phyloP scores from a whole-genome alignment of 768 basidiomycete genomes.

The Boletus rex-veris region DNA sequence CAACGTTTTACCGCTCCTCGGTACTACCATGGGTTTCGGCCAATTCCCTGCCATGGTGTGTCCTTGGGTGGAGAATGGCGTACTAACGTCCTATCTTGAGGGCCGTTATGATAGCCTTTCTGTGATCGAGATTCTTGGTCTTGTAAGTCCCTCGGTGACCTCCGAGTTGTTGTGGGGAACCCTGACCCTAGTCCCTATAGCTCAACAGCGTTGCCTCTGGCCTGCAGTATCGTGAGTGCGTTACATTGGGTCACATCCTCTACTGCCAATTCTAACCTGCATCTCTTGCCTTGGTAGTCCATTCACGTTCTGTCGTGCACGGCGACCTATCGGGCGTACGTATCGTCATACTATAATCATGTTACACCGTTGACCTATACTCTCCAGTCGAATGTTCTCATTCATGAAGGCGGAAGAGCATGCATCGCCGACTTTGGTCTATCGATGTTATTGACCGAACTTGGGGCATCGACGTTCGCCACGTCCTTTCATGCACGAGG shows the following conservation, averaged over 20 bases:
- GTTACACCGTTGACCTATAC: neutral
- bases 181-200: neutral
- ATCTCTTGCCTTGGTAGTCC: conserved; percentile 2
- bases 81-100: conserved; percentile 17
- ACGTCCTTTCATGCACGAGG: conserved; percentile 20
- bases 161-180: no score
- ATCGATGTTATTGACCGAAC: no score
- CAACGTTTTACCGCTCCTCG: no score
- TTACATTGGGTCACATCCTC: no score
- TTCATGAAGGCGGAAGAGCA: no score
- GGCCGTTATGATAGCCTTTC: neutral
- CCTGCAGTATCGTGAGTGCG: no score
- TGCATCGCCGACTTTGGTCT: no score
- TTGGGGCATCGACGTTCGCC: conserved; percentile 8
- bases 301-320: conserved; percentile 17
- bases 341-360: no score
- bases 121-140: neutral
- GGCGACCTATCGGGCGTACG: conserved; percentile 20
- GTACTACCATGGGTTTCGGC: no score
- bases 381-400: no score
- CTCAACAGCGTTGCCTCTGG: conserved; percentile 1
- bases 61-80: no score
- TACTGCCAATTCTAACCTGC: neutral
- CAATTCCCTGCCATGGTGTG: no score
- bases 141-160: neutral